Evolutionary conservation across 2,329 filamentous ascomycete genomes (phyloP).

Genomic region (Hymenoscyphus linearis): DNA sequence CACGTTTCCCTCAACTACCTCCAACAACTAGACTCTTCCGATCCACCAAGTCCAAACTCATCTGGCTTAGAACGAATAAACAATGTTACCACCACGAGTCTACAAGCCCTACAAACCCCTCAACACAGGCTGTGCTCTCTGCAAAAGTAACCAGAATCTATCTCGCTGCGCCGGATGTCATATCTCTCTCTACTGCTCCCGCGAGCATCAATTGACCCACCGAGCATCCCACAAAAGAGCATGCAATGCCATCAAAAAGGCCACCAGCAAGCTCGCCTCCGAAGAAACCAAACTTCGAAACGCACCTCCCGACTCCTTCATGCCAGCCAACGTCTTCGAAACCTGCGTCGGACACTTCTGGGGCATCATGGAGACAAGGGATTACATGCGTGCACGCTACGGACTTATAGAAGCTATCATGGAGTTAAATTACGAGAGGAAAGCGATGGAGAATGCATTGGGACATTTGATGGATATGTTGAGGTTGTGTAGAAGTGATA

Average conservation of each 20-base stretch:
- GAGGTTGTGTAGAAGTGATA: conserved; percentile 40
- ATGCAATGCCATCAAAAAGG: conserved; percentile 37
- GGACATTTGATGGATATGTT: conserved; percentile 41
- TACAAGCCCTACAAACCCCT: not conserved
- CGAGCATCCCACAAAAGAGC: conserved; percentile 35
- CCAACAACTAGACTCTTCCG: too few relatives aligned
- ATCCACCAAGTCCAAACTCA: too few relatives aligned
- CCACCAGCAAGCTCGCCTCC: conserved; percentile 24
- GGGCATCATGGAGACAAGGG: conserved; percentile 36
- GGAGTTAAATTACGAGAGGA: conserved; percentile 27
- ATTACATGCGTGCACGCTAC: conserved; percentile 40
- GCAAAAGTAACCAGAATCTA: conserved; percentile 23
- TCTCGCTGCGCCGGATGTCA: conserved; percentile 39
- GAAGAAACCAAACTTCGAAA: conserved; percentile 38
- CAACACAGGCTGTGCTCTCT: not conserved
- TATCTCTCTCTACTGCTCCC: conserved; percentile 41
- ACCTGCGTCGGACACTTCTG: conserved; percentile 39
- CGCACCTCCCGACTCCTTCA: conserved; percentile 25
- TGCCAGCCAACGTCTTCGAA: conserved; percentile 35
- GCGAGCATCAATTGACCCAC: conserved; percentile 39
- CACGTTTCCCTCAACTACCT: too few relatives aligned
- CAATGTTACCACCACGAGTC: too few relatives aligned
- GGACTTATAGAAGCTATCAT: conserved; percentile 32
- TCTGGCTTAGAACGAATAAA: too few relatives aligned
- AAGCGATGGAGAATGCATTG: conserved; percentile 36